Percentiles rank a stretch among this genome's conserved stretches.
phyloP scores from a whole-genome alignment of 768 basidiomycete genomes.

The Suillus decipiens region DNA sequence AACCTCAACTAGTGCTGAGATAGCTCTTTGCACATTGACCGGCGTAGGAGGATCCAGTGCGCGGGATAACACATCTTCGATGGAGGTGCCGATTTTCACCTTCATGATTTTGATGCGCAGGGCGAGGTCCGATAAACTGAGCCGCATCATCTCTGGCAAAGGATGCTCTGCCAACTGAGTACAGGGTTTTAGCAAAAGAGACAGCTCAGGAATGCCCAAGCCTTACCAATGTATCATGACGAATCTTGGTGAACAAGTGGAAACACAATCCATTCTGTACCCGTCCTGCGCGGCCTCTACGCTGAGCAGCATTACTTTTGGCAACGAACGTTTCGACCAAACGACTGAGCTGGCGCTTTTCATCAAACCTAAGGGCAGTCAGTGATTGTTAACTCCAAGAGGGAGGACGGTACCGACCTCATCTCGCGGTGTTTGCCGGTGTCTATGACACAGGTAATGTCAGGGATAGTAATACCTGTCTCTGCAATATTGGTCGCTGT shows the following conservation, averaged over 20 bases:
- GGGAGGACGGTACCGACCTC: constrained; percentile 47
- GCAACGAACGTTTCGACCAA: constrained; percentile 91
- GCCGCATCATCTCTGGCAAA: constrained; percentile 91
- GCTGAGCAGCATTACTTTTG: constrained; percentile 86
- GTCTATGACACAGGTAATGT: constrained; percentile 96
- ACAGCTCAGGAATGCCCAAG: background rate
- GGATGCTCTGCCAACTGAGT: constrained; percentile 84
- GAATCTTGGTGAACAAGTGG: constrained; percentile 89
- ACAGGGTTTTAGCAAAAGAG: constrained; percentile 10
- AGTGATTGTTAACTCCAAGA: constrained; percentile 12
- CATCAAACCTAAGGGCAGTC: constrained; percentile 69
- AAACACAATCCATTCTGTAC: constrained; percentile 90
- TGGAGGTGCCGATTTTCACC: constrained; percentile 77
- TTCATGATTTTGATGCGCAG: constrained; percentile 94
- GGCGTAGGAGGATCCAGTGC: constrained; percentile 89
- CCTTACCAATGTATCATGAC: constrained; percentile 77
- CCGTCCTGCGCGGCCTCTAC: constrained; percentile 89
- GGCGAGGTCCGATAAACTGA: constrained; percentile 90
- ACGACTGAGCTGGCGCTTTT: constrained; percentile 93
- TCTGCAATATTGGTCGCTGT: constrained; percentile 92
- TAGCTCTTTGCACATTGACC: constrained; percentile 87
- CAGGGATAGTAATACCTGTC: constrained; percentile 98
- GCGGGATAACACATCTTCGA: constrained; percentile 85
- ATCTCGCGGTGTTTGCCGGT: constrained; percentile 93
- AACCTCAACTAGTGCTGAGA: constrained; percentile 89